phyloP scores from a whole-genome alignment of 352 stramenopile genomes.

The Plasmopara viticola region DNA sequence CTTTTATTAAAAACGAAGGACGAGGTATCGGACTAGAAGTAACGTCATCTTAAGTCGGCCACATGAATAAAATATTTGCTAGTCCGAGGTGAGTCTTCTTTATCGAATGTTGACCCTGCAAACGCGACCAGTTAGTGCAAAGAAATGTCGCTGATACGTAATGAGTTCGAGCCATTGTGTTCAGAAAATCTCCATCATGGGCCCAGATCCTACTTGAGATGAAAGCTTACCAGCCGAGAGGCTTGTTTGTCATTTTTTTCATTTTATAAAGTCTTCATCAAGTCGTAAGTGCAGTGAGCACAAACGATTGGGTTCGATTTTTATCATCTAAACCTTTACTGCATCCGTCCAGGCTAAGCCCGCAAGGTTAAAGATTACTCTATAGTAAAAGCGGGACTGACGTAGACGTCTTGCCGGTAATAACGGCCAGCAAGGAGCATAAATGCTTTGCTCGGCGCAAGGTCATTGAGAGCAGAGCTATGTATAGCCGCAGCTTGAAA shows the following conservation, averaged over 20 bases:
- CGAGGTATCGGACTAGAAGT: constrained; percentile 9
- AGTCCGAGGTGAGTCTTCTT: constrained; percentile 10
- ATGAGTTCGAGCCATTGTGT: constrained; percentile 16
- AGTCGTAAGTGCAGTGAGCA: background rate
- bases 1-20: background rate
- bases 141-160: constrained; percentile 15
- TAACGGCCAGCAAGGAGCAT: no score
- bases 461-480: background rate
- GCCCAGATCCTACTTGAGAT: constrained; percentile 6
- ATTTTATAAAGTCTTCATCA: background rate
- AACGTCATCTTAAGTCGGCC: constrained; percentile 9
- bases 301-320: background rate
- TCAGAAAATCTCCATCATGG: constrained; percentile 16
- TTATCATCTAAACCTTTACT: background rate
- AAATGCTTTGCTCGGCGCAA: background rate
- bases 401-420: background rate
- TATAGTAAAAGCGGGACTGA: background rate
- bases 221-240: constrained; percentile 3
- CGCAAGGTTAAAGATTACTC: background rate
- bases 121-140: constrained; percentile 10
- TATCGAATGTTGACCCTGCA: constrained; percentile 17
- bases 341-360: background rate
- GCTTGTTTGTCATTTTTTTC: background rate
- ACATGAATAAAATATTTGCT: constrained; percentile 9
- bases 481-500: background rate